Base-by-base conservation (phyloP, 2,329 filamentous ascomycete species). In the Elsinoe perseae region DNA sequence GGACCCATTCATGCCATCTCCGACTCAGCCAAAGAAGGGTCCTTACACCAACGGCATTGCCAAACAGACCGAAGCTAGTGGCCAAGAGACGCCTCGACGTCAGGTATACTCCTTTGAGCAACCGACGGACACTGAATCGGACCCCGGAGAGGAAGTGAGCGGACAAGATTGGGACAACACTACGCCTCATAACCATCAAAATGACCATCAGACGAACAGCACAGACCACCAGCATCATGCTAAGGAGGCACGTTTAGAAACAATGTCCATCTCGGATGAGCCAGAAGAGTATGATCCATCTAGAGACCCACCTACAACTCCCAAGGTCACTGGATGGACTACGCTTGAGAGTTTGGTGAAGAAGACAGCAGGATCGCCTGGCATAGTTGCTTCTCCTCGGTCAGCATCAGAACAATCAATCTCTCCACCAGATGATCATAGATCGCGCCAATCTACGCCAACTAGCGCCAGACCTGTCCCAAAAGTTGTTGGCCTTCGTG, bases 1-100 rank as follows among this genome's bases (percentile, higher is more conserved):
- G 48, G 48, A 52, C 38, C 48, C 48, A 2, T 52, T 36, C 30
- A 52, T 52, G 48, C 48, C 48, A 38, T 36, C 28, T 9, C 48
- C 48, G 3, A 52, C 48, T 4, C 48, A 52, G 10, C 18, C n/a
- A 20, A 52, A 52, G 48, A 52, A 48, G 43, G 14, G 14, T 20
- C 25, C 18, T n/a, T 28, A 27, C 16, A 16, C 48, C 5, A 36
- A 52, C 10, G 30, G 30, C 8, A 32, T 30, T 9, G 9, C 9
- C 14, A 27, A 18, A 30, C 44, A 25, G 8, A 27, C 18, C 32
- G 27, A 34, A n/a, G 27, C 2, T 12, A 52, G 25, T 25, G 40
- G 40, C 2, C 3, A 21, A 25, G 23, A n/a, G 20, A 44, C 20
- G 3, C 40, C 40, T 12, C 20, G 23, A 10, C 6, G 20, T 20